These are phyloP conservation scores for Saccharomyces hybrid DNA, from an alignment of 1,139 yeast genomes.

Conservation along the genomic window DNA sequence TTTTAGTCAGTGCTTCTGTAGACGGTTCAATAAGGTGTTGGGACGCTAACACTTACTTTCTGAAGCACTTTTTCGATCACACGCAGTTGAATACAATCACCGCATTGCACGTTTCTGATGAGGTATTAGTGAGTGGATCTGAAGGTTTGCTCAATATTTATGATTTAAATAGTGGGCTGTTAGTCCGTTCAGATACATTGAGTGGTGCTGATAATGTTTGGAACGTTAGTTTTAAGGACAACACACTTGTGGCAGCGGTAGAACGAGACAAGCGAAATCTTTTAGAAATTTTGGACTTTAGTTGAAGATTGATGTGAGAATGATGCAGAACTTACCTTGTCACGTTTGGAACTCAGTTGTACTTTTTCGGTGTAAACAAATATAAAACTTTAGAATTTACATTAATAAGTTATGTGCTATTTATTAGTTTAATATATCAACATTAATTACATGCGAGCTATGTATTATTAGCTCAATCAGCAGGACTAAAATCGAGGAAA, in stretches of 20 bases:
- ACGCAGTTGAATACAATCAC: constrained; percentile 89
- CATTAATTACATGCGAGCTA: too few relatives aligned
- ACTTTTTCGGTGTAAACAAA: not conserved
- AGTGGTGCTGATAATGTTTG: constrained; percentile 80
- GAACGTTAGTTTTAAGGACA: constrained; percentile 85
- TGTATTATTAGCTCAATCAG: too few relatives aligned
- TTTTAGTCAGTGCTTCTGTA: constrained; percentile 92
- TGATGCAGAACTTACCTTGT: not conserved
- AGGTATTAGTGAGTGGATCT: constrained; percentile 80
- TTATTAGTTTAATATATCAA: too few relatives aligned
- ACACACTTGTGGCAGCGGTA: constrained; percentile 86
- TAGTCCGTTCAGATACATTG: constrained; percentile 62
- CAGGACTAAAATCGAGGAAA: too few relatives aligned
- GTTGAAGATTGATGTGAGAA: constrained; percentile 7
- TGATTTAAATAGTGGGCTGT: constrained; percentile 72
- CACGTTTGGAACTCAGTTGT: not conserved
- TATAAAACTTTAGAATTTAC: not conserved
- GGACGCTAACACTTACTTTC: constrained; percentile 76
- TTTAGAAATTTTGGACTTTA: constrained; percentile 82
- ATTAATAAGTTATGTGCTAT: too few relatives aligned
- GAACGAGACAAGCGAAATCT: constrained; percentile 54
- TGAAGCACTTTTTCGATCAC: constrained; percentile 61
- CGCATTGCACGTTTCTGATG: constrained; percentile 85
- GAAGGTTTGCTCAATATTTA: constrained; percentile 76
- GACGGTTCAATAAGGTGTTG: constrained; percentile 86